A percentile compares a stretch with the other conserved stretches of the same genome.
phyloP scores from a whole-genome alignment of 2,329 filamentous ascomycete species.

The Apiospora sp. region DNA sequence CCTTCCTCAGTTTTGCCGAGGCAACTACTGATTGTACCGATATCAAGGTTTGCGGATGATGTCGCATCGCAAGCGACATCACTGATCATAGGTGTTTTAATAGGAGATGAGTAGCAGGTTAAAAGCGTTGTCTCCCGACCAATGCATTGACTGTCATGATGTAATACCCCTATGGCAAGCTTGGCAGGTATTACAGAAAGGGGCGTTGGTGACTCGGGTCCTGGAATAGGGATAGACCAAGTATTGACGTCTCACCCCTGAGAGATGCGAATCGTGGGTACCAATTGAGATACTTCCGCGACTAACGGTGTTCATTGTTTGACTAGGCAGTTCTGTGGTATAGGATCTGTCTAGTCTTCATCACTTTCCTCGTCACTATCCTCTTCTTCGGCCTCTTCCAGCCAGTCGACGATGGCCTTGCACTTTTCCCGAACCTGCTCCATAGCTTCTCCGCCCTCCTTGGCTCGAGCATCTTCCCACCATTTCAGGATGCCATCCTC shows the following conservation, averaged over 20 bases:
- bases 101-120: neutral
- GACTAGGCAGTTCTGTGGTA: neutral
- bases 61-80: neutral
- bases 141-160: neutral
- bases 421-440: constrained; percentile 75
- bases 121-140: too few relatives aligned
- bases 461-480: constrained; percentile 81
- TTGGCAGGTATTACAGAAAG: neutral
- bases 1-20: neutral
- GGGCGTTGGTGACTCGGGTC: neutral
- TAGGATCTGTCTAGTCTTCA: constrained; percentile 45
- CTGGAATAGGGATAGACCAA: neutral
- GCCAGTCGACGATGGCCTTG: constrained; percentile 81
- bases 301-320: neutral
- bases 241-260: neutral
- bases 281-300: neutral
- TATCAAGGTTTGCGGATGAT: neutral
- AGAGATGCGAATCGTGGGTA: neutral
- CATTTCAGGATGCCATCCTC: constrained; percentile 88
- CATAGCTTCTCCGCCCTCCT: constrained; percentile 74
- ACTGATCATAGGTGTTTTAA: neutral
- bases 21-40: neutral
- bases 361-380: constrained; percentile 75
- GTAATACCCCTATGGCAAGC: neutral
- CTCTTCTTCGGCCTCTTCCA: constrained; percentile 78